Evolutionary conservation across 257 asterid genomes (phyloP), one percentile per base, ranked within the genome.

Genomic region (Penstemon barbatus): DNA sequence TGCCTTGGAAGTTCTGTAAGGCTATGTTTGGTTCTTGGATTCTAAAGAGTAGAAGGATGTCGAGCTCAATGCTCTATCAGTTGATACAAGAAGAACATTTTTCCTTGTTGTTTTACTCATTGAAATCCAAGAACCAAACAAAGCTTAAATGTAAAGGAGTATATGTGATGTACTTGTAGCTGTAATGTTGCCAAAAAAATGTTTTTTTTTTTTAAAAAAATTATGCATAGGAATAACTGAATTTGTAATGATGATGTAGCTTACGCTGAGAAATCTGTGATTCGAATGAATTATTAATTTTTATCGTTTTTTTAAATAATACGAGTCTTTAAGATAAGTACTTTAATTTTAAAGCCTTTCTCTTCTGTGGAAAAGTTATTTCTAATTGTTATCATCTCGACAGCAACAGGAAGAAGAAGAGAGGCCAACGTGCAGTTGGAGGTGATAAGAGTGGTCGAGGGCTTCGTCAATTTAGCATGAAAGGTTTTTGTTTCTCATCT

Each of bases 381-480:
- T 39, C 67, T 74, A 40, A 56, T 13, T 61, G 8, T 46, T 53
- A 51, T 62, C 61, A 61, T 80, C 63, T 70, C 55, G 46, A 67
- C 85, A 80, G 96, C 57, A 90, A 82, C 88, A 85, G 79, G 80
- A 92, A 83, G 86, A 94, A 90, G 84, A 91, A 91, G 80, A 89
- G 99, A 85, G 96, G 90, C 65, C 99, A 89, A 65, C 97, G 99
- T 64, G 95, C 96, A 8, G 85, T 78, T 60, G 90, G 85, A 70
- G 96, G 95, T 71, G 99, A 91, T 78, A 94, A 90, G 86, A 84
- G 77, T 82, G 96, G 99, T 65, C 87, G 99, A 75, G 99, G 99
- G 70, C 99, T 94, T 61, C 95, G 99, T 38, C 99, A 90, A 72
- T 94, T 94, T 76, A 94, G 99, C 96, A 94, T 91, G 97, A 91